Conservation (phyloP, 768 basidiomycete species). For the Pisolithus sp. region DNA sequence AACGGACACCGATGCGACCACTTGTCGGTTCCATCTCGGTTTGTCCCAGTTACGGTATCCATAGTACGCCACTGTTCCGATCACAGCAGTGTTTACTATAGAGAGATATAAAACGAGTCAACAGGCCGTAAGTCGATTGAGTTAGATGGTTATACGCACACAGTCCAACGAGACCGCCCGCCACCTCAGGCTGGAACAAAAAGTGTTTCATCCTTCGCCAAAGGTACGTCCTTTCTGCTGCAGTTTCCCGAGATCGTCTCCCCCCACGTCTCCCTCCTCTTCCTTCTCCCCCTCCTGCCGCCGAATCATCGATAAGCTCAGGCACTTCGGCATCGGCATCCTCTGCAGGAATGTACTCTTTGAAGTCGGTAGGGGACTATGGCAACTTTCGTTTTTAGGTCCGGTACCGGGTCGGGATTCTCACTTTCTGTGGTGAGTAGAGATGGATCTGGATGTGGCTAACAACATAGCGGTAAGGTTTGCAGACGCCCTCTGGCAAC, state of each 20-base stretch:
- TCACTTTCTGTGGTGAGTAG: too few species aligned
- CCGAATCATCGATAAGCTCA: too few species aligned
- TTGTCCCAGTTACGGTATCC: slow-evolving; percentile 61
- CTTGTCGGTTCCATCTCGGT: slow-evolving; percentile 57
- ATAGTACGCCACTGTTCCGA: slow-evolving; percentile 59
- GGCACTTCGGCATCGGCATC: too few species aligned
- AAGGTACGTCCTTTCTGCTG: slow-evolving; percentile 46
- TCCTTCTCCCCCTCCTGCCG: too few species aligned
- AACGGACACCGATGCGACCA: slow-evolving; percentile 50
- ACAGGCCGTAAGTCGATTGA: slow-evolving; percentile 32
- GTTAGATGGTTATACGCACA: slow-evolving; percentile 33
- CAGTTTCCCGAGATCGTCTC: slow-evolving; percentile 35
- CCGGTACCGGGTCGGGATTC: too few species aligned
- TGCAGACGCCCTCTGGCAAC: too few species aligned
- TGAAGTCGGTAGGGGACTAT: too few species aligned
- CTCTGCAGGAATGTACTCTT: too few species aligned
- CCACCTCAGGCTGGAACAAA: slow-evolving; percentile 59
- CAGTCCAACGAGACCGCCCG: slow-evolving; percentile 66
- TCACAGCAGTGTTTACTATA: slow-evolving; percentile 55
- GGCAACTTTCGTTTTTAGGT: too few species aligned
- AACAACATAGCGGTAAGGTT: too few species aligned
- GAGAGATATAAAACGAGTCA: not conserved
- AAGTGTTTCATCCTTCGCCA: slow-evolving; percentile 48
- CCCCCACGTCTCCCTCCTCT: slow-evolving; percentile 7
- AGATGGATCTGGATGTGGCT: too few species aligned